phyloP scores from a whole-genome alignment of 176 grass and related monocot species.

The Musa schizocarpa region DNA sequence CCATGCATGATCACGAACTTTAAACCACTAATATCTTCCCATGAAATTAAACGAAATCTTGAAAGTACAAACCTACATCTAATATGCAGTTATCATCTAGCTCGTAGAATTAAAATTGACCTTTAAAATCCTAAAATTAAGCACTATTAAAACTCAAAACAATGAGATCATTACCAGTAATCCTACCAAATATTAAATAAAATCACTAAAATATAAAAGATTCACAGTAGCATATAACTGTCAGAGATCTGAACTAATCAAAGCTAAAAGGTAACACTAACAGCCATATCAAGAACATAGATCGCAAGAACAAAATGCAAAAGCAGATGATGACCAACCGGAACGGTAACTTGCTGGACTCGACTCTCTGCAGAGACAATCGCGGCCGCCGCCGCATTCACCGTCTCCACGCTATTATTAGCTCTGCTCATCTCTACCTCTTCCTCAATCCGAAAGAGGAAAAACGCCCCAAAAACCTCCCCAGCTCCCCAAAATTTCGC shows the following conservation, averaged over 20 bases:
- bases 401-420: slow-evolving; percentile 38
- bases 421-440: slow-evolving; percentile 24
- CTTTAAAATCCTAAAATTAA: too few species aligned
- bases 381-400: slow-evolving; percentile 55
- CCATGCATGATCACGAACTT: too few species aligned
- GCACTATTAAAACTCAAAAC: too few species aligned
- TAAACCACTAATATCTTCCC: too few species aligned
- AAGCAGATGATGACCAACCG: slow-evolving; percentile 9
- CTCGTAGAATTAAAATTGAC: too few species aligned
- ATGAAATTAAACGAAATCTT: too few species aligned
- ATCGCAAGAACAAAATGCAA: not conserved
- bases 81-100: too few species aligned
- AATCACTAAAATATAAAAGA: not conserved
- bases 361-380: slow-evolving; percentile 46
- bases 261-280: too few species aligned
- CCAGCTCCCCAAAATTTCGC: slow-evolving; percentile 1
- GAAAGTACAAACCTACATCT: too few species aligned
- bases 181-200: not conserved
- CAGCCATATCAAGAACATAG: not conserved
- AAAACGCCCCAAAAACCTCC: not conserved
- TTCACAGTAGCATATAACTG: not conserved
- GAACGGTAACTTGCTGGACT: slow-evolving; percentile 21
- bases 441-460: slow-evolving; percentile 4
- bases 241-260: slow-evolving; percentile 4
- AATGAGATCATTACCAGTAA: too few species aligned